These are phyloP conservation scores for Clarireedia monteithiana DNA, from an alignment of 2,329 filamentous ascomycete species.

Conservation along the genomic window DNA sequence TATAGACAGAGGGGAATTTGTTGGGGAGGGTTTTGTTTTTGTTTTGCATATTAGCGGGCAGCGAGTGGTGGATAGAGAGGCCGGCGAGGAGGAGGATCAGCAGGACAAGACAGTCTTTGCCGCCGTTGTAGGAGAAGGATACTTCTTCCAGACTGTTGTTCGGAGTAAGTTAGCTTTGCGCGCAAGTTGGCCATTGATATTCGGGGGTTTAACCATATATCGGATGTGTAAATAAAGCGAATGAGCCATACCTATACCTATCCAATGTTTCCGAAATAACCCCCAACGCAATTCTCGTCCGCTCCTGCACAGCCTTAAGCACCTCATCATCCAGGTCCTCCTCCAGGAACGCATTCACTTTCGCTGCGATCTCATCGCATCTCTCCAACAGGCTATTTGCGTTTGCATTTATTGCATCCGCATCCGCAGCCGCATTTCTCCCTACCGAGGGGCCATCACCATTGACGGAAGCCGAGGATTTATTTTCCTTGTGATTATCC, in stretches of 20 bases:
- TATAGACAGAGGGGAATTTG: constrained; percentile 73
- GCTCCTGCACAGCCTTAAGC: constrained; percentile 50
- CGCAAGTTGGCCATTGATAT: neutral
- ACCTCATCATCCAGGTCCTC: constrained; percentile 18
- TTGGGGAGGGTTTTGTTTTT: constrained; percentile 7
- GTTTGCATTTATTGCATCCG: neutral
- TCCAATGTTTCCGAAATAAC: constrained; percentile 70
- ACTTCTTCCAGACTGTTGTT: constrained; percentile 61
- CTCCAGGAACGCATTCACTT: constrained; percentile 26
- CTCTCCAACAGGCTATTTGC: constrained; percentile 5
- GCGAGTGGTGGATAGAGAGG: constrained; percentile 58
- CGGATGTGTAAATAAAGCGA: neutral
- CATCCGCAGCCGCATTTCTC: neutral
- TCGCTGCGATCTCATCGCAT: constrained; percentile 20
- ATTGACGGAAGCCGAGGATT: neutral
- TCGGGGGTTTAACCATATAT: neutral
- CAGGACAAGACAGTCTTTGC: constrained; percentile 94
- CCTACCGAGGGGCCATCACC: too few relatives aligned
- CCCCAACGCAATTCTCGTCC: constrained; percentile 63
- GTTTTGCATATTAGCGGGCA: constrained; percentile 59
- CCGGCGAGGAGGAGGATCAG: constrained; percentile 69
- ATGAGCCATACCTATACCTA: constrained; percentile 55
- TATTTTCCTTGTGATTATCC: neutral
- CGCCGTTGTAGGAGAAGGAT: constrained; percentile 92
- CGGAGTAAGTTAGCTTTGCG: neutral